Conservation (phyloP, 2,329 filamentous ascomycete species). For the Exophiala viscosa region DNA sequence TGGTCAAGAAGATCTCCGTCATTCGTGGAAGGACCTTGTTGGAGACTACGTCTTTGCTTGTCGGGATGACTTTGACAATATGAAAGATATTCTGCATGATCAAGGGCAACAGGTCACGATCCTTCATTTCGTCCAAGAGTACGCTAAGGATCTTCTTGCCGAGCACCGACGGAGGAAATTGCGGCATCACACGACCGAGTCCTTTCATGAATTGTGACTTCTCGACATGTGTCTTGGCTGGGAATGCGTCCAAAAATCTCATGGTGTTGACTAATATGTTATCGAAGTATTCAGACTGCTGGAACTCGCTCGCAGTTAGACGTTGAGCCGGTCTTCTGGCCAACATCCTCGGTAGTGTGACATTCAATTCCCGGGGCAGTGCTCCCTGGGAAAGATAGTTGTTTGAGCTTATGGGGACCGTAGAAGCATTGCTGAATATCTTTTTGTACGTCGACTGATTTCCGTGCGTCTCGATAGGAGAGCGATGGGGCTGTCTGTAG, state of each 20-base stretch:
- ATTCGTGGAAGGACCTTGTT: conserved; percentile 83
- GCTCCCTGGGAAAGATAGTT: conserved; percentile 77
- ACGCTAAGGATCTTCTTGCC: conserved; percentile 92
- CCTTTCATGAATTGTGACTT: conserved; percentile 91
- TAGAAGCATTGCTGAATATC: conserved; percentile 72
- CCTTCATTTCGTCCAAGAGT: conserved; percentile 88
- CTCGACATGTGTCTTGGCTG: conserved; percentile 85
- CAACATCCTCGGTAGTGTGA: conserved; percentile 80
- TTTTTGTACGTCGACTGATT: conserved; percentile 83
- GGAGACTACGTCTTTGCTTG: conserved; percentile 71
- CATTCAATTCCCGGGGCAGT: conserved; percentile 73
- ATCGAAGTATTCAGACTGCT: conserved; percentile 93
- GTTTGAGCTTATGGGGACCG: conserved; percentile 74
- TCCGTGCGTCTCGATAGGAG: conserved; percentile 76
- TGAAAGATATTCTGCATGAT: conserved; percentile 91
- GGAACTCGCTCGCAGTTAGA: conserved; percentile 84
- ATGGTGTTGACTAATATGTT: conserved; percentile 96
- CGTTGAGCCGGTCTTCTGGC: conserved; percentile 82
- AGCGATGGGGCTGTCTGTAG: conserved; percentile 90
- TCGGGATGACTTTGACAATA: conserved; percentile 74
- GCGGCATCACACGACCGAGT: conserved; percentile 77
- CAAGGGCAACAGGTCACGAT: conserved; percentile 76
- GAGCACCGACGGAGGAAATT: conserved; percentile 88
- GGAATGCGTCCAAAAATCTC: conserved; percentile 85
- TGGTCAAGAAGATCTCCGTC: conserved; percentile 73